These are phyloP conservation scores for Pichia phayaonensis DNA, from an alignment of 805 yeast species.

Conservation along the genomic window DNA sequence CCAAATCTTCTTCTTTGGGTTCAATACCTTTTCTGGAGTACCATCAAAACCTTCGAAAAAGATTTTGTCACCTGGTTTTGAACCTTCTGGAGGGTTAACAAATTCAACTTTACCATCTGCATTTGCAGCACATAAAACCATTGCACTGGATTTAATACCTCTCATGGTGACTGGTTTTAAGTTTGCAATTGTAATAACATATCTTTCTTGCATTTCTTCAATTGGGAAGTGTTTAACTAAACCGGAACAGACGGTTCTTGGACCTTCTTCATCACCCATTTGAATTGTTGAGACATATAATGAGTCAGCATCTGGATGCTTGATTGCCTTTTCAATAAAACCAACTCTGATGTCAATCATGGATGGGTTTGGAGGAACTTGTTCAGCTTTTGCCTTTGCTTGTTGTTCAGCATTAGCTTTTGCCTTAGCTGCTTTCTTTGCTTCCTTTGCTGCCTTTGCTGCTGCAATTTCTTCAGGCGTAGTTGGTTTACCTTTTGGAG, in stretches of 20 bases:
- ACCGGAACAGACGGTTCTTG: slow-evolving; percentile 98
- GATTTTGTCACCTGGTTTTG: slow-evolving; percentile 92
- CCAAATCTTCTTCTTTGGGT: slow-evolving; percentile 98
- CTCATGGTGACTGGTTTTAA: slow-evolving; percentile 97
- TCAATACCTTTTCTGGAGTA: slow-evolving; percentile 83
- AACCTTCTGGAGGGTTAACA: slow-evolving; percentile 88
- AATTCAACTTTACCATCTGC: slow-evolving; percentile 74
- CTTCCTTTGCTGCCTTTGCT: slow-evolving; percentile 32
- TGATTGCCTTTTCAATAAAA: slow-evolving; percentile 89
- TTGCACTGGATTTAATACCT: slow-evolving; percentile 90
- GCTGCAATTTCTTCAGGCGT: slow-evolving; percentile 27
- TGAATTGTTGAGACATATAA: slow-evolving; percentile 94
- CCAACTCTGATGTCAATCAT: slow-evolving; percentile 93
- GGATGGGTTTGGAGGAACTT: slow-evolving; percentile 70
- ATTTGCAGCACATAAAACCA: slow-evolving; percentile 90
- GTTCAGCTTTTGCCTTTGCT: slow-evolving; percentile 48
- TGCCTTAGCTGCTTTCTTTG: slow-evolving; percentile 37
- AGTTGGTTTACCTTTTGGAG: slow-evolving; percentile 19
- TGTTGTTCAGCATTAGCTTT: slow-evolving; percentile 50
- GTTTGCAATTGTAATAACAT: slow-evolving; percentile 87
- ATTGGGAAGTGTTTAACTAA: slow-evolving; percentile 80
- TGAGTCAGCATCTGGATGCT: slow-evolving; percentile 97
- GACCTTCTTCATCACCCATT: slow-evolving; percentile 93
- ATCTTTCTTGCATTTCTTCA: slow-evolving; percentile 93
- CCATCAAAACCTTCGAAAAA: slow-evolving; percentile 90